Conservation (phyloP, 2,329 filamentous ascomycete species). For the Claviceps cyperi region DNA sequence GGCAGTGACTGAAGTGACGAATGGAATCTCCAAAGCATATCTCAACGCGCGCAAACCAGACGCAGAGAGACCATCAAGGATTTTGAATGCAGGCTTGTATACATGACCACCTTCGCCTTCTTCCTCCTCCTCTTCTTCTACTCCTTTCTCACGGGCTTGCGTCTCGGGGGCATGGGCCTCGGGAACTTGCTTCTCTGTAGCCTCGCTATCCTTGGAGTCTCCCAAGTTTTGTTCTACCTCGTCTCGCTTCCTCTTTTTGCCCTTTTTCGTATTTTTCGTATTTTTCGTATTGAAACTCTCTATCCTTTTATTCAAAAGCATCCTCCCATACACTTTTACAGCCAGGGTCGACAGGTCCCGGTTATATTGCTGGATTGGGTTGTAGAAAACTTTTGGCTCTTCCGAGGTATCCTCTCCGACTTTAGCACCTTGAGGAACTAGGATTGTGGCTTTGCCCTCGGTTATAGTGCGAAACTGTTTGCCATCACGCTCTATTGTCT, state of each 20-base stretch:
- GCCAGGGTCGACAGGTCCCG: slow-evolving; percentile 85
- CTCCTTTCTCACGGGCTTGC: slow-evolving; percentile 3
- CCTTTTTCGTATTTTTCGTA: slow-evolving; percentile 28
- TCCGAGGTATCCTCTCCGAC: slow-evolving; percentile 39
- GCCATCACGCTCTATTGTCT: slow-evolving; percentile 23
- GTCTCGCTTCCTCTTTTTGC: slow-evolving; percentile 33
- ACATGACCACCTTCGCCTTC: slow-evolving; percentile 13
- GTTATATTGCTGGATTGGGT: slow-evolving; percentile 98
- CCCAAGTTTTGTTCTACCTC: slow-evolving; percentile 10
- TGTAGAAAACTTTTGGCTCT: slow-evolving; percentile 84
- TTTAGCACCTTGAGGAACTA: slow-evolving; percentile 33
- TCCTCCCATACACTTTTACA: slow-evolving; percentile 76
- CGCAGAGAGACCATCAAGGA: slow-evolving; percentile 87
- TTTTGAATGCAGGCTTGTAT: slow-evolving; percentile 47
- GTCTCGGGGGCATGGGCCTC: slow-evolving; percentile 1
- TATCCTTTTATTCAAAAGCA: slow-evolving; percentile 33
- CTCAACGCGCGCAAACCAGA: slow-evolving; percentile 82
- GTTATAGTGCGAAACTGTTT: slow-evolving; percentile 36
- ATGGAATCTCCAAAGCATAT: slow-evolving; percentile 83
- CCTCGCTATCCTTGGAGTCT: neutral
- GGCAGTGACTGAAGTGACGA: slow-evolving; percentile 66
- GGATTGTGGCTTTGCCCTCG: slow-evolving; percentile 43
- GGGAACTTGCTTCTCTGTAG: neutral
- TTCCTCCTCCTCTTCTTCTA: slow-evolving; percentile 2
- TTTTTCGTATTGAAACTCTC: slow-evolving; percentile 22